Conservation (phyloP, 208 protist species). For the Plasmodiophora brassicae region DNA sequence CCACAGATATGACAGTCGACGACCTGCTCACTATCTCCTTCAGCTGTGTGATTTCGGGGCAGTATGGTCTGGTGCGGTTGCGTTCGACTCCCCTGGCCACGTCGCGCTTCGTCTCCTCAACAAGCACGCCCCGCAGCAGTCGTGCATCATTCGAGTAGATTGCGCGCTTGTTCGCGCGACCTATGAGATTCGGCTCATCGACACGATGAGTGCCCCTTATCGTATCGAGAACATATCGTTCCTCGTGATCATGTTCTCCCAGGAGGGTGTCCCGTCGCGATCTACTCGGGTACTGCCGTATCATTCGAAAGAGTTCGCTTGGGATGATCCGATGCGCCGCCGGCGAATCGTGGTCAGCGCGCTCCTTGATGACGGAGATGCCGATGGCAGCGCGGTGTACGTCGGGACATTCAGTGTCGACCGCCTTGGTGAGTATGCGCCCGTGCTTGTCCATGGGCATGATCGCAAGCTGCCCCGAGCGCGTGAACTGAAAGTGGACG, state of each 20-base stretch:
- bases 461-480: background rate
- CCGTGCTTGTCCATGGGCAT: background rate
- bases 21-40: background rate
- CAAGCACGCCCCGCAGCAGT: background rate
- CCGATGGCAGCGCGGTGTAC: background rate
- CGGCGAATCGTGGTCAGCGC: background rate
- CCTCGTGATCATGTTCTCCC: background rate
- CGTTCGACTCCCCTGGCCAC: background rate
- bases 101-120: background rate
- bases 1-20: constrained; percentile 10
- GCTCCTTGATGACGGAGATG: background rate
- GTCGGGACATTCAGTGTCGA: background rate
- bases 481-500: background rate
- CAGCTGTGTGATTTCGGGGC: background rate
- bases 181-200: background rate
- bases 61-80: background rate
- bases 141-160: background rate
- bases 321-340: background rate
- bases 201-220: background rate
- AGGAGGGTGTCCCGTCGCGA: background rate
- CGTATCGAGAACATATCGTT: constrained; percentile 15
- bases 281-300: background rate
- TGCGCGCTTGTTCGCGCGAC: background rate
- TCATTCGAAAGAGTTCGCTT: constrained; percentile 6
- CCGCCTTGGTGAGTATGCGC: background rate